Evolutionary conservation across 306 rosid genomes (phyloP), one percentile per base, ranked within the genome.

Genomic region (Phaseolus lunatus): DNA sequence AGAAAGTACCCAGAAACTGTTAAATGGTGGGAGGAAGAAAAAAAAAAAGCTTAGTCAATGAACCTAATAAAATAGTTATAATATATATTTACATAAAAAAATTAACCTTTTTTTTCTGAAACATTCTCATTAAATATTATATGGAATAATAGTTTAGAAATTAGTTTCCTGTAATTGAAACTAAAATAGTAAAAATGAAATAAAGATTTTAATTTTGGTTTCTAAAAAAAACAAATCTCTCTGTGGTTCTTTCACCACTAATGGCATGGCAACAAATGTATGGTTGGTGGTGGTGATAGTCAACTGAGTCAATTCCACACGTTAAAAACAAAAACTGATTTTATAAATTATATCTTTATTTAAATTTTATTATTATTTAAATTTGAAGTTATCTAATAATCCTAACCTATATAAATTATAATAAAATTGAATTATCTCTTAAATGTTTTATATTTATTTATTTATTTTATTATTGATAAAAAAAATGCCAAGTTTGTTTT

Each of bases 1-100:
- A 6, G 75, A 70, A 70, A 50, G 18, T 26, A 16, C 61, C 47
- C 26, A 15, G 75, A 70, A 70, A n/a, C n/a, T 27, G 8, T 10
- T 45, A 27, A 9, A 48, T 4, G 23, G 5, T 26, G 35, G 9
- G 4, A 9, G 35, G 35, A 24, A 68, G 16, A 15, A 14, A 26
- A 16, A 27, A 58, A 15, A 14, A 26, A 16, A 27, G 26, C 26
- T 24, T 5, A 67, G 23, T 67, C 15, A 0, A 44, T 14, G 22
- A 16, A 41, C 70, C 31, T 12, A 56, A 20, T 3, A 53, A 2
- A 39, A 2, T 39, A 8, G 1, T 39, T 39, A 1, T 33, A 33
- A 33, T 33, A 33, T 1, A 33, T 33, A 31, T 31, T 31, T 31
- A 1, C 7, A 6, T 31, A 31, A 33, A 37, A 37, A 39, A 39